Evolutionary conservation across 371 early-diverging fungal species (phyloP).

Genomic region (Mucor irregularis): DNA sequence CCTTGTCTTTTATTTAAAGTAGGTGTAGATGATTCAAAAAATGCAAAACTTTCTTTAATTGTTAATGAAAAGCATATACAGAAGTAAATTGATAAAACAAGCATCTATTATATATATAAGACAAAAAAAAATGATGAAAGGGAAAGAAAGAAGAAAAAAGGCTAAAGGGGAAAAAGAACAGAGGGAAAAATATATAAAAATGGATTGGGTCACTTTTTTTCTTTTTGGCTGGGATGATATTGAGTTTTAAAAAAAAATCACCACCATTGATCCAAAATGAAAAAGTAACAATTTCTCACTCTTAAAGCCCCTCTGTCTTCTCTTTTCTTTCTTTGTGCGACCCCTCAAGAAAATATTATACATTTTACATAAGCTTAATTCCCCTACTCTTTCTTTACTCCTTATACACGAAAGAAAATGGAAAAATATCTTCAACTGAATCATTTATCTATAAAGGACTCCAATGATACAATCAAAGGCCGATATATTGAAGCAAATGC

Average conservation of each 20-base stretch:
- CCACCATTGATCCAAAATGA: too few relatives aligned
- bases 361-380: too few relatives aligned
- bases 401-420: slow-evolving; percentile 1
- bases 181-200: not conserved
- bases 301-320: not conserved
- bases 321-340: not conserved
- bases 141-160: slow-evolving; percentile 1
- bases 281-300: too few relatives aligned
- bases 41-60: slow-evolving; percentile 1
- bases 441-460: slow-evolving; percentile 10
- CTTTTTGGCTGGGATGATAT: not conserved
- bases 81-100: slow-evolving; percentile 2
- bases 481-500: slow-evolving; percentile 26
- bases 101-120: slow-evolving; percentile 3
- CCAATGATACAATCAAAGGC: slow-evolving; percentile 23
- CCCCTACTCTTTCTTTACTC: not conserved
- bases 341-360: too few relatives aligned
- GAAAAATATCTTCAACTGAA: slow-evolving; percentile 21
- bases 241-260: too few relatives aligned
- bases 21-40: not conserved
- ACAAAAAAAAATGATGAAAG: not conserved
- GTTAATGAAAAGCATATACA: slow-evolving; percentile 11
- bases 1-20: slow-evolving; percentile 30
- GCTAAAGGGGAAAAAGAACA: too few relatives aligned
- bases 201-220: not conserved